Conservation (phyloP, 2,329 filamentous ascomycete genomes). For the Aspergillus phoenicis region DNA sequence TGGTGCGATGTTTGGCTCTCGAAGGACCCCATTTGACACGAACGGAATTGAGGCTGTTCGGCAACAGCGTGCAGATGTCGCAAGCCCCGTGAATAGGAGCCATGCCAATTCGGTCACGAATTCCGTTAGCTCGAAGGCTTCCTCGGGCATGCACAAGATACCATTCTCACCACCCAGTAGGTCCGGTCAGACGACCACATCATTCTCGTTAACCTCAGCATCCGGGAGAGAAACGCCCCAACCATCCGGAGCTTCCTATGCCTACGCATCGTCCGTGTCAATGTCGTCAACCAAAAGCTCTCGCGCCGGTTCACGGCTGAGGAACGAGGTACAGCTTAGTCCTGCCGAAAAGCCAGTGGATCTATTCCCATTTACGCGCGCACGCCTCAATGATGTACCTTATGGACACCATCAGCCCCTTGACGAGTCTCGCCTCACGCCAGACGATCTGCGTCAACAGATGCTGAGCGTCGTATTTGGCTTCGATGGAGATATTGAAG, state of each 20-base stretch:
- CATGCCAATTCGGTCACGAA: constrained; percentile 64
- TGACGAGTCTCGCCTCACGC: constrained; percentile 63
- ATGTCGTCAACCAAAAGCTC: constrained; percentile 49
- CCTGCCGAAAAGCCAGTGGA: constrained; percentile 75
- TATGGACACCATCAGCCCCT: constrained; percentile 69
- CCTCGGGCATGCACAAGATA: constrained; percentile 48
- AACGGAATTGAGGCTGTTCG: constrained; percentile 64
- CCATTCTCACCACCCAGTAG: constrained; percentile 45
- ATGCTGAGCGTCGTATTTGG: constrained; percentile 96
- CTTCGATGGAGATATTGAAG: constrained; percentile 83
- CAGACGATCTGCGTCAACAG: constrained; percentile 79
- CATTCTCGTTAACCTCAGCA: constrained; percentile 48
- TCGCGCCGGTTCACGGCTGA: constrained; percentile 65
- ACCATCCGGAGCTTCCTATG: constrained; percentile 45
- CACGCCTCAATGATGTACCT: constrained; percentile 77
- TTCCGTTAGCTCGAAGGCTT: constrained; percentile 63
- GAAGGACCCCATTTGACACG: constrained; percentile 72
- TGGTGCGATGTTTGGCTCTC: constrained; percentile 70
- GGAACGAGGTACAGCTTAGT: constrained; percentile 78
- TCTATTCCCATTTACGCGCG: constrained; percentile 82
- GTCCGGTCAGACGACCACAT: constrained; percentile 48
- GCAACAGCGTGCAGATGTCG: constrained; percentile 64
- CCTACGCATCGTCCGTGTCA: constrained; percentile 49
- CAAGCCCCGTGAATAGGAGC: constrained; percentile 67
- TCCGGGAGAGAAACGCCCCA: constrained; percentile 38